Percentiles rank a stretch among this genome's conserved stretches.
Conservation (phyloP, 805 yeast species). For the Sungouiozyma intestinalis region DNA sequence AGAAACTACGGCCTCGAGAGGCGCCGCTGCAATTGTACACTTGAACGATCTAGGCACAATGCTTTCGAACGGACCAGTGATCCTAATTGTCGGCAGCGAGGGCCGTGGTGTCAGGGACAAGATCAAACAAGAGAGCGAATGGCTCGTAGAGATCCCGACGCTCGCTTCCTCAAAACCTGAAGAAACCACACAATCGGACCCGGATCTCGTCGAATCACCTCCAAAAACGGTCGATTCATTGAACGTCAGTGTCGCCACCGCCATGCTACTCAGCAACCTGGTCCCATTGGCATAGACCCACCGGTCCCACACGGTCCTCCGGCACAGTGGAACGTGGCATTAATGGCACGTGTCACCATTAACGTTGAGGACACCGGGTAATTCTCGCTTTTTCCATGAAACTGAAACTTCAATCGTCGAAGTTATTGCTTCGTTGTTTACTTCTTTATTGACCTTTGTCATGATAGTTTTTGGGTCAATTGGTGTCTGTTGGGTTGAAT, state of each 20-base stretch:
- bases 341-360: neutral
- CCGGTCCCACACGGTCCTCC: no score
- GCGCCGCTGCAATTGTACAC: constrained; percentile 31
- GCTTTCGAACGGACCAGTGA: constrained; percentile 42
- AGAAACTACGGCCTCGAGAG: constrained; percentile 29
- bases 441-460: neutral
- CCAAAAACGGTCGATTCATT: constrained; percentile 53
- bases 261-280: constrained; percentile 41
- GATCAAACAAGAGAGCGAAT: constrained; percentile 47
- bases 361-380: neutral
- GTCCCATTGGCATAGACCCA: constrained; percentile 3
- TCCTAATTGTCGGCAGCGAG: constrained; percentile 77
- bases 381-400: neutral
- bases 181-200: constrained; percentile 7
- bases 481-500: no score
- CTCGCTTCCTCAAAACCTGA: constrained; percentile 1
- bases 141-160: constrained; percentile 27
- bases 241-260: constrained; percentile 86
- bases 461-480: neutral
- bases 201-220: no score
- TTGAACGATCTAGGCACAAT: constrained; percentile 29
- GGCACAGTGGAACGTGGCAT: neutral
- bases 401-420: neutral
- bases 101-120: constrained; percentile 72
- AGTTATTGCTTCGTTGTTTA: neutral